A percentile compares a stretch with the other conserved stretches of the same genome.
phyloP scores from a whole-genome alignment of 805 yeast species.

The Candida wancherniae region DNA sequence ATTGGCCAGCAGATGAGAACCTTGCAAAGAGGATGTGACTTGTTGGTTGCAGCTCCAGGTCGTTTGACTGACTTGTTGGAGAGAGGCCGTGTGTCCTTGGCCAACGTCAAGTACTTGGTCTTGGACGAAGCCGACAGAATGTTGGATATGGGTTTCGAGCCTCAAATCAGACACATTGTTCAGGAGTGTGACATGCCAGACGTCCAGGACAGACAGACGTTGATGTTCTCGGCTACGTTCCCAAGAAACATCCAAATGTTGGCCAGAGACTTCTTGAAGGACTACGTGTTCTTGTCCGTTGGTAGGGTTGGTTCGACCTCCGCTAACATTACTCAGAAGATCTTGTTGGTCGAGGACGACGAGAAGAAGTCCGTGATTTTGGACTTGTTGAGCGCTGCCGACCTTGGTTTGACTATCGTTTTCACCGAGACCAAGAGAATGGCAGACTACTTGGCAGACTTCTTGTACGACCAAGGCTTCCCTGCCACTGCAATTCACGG shows the following conservation, averaged over 20 bases:
- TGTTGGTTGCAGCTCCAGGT: slow-evolving; percentile 98
- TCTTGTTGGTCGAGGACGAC: slow-evolving; percentile 88
- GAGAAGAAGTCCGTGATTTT: slow-evolving; percentile 88
- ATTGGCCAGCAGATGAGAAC: slow-evolving; percentile 81
- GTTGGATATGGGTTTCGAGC: slow-evolving; percentile 99
- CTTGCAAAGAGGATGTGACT: slow-evolving; percentile 89
- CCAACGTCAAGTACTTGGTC: slow-evolving; percentile 87
- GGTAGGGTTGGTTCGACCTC: slow-evolving; percentile 99
- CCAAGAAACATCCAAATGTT: slow-evolving; percentile 95
- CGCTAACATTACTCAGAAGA: slow-evolving; percentile 94
- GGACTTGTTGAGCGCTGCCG: slow-evolving; percentile 71
- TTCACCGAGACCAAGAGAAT: slow-evolving; percentile 98
- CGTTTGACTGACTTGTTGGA: slow-evolving; percentile 93
- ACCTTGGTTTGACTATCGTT: slow-evolving; percentile 82
- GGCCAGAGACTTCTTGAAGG: slow-evolving; percentile 95
- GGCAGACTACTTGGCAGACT: slow-evolving; percentile 95
- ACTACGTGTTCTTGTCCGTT: slow-evolving; percentile 91
- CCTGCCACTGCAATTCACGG: slow-evolving; percentile 99
- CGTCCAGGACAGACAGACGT: slow-evolving; percentile 86
- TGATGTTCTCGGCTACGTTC: slow-evolving; percentile 99
- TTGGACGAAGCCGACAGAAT: slow-evolving; percentile 99
- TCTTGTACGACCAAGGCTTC: slow-evolving; percentile 79
- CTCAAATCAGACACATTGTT: slow-evolving; percentile 97
- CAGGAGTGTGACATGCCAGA: slow-evolving; percentile 98
- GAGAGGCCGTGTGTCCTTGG: slow-evolving; percentile 88